Conservation (phyloP, 768 basidiomycete species). For the Lactarius psammicola region DNA sequence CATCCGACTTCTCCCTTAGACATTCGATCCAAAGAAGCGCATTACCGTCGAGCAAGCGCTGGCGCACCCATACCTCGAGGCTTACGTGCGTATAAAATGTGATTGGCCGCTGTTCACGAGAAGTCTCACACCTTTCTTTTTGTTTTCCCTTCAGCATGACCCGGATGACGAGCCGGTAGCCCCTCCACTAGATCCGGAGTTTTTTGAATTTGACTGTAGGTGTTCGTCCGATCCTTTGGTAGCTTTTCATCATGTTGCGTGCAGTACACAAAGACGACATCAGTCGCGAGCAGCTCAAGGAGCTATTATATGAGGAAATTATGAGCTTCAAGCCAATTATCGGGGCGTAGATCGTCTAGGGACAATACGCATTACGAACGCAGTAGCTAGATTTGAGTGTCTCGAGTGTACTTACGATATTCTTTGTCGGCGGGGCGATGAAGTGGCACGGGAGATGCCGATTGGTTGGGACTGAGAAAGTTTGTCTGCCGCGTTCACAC, state of each 20-base stretch:
- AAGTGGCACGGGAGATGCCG: conserved; percentile 25
- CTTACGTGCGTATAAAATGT: conserved; percentile 61
- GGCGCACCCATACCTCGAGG: conserved; percentile 92
- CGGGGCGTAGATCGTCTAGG: conserved; percentile 38
- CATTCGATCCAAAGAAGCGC: conserved; percentile 97
- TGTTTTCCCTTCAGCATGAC: conserved; percentile 59
- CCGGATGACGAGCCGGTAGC: conserved; percentile 96
- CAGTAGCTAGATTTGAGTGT: not conserved
- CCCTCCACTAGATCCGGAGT: conserved; percentile 91
- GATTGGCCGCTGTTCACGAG: not conserved
- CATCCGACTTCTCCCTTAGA: conserved; percentile 43
- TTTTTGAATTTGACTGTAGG: conserved; percentile 96
- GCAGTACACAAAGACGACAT: conserved; percentile 94
- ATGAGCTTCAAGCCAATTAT: conserved; percentile 77
- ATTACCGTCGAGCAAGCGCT: conserved; percentile 93
- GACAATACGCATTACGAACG: not conserved
- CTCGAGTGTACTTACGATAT: not conserved
- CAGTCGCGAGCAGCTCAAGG: conserved; percentile 92
- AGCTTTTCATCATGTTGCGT: not conserved
- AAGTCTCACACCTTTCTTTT: not conserved
- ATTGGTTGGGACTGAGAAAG: conserved; percentile 13
- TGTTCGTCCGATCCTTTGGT: conserved; percentile 26
- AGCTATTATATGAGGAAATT: conserved; percentile 92
- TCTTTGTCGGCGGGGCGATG: not conserved
- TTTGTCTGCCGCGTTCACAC: conserved; percentile 19